Conservation (phyloP, 2,329 filamentous ascomycete genomes). For the Fusarium multiceps region DNA sequence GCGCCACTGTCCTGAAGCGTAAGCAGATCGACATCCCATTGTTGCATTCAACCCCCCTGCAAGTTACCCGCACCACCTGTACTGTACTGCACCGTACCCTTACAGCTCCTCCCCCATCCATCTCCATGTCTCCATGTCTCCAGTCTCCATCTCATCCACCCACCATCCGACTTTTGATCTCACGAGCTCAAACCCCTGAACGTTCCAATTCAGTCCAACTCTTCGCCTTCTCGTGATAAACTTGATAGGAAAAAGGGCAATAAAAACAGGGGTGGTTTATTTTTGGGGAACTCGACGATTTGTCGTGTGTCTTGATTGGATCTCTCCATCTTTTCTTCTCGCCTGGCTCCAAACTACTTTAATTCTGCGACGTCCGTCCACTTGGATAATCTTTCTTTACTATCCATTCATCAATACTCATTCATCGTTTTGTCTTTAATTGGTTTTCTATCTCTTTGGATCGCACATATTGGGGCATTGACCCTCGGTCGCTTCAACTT, state of each 20-base stretch:
- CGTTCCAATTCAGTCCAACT: neutral
- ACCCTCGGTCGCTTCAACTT: neutral
- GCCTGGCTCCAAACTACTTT: conserved; percentile 26
- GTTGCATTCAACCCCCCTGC: conserved; percentile 25
- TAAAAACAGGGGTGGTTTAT: conserved; percentile 33
- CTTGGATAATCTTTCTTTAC: neutral
- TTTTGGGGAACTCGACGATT: conserved; percentile 32
- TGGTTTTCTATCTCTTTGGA: neutral
- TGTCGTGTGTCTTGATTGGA: conserved; percentile 21
- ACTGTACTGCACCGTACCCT: neutral
- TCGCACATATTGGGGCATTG: conserved; percentile 12
- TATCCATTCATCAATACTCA: neutral
- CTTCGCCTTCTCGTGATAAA: conserved; percentile 28
- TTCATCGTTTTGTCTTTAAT: conserved; percentile 6
- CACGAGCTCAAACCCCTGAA: conserved; percentile 13
- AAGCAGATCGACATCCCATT: conserved; percentile 27
- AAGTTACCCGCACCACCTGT: conserved; percentile 28
- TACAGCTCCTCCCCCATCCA: conserved; percentile 3
- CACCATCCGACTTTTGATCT: conserved; percentile 7
- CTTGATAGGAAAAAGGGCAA: neutral
- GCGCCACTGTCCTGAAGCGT: conserved; percentile 20
- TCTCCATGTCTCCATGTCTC: neutral
- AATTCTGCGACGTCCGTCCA: conserved; percentile 23
- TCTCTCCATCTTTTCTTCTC: conserved; percentile 25
- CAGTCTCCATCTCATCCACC: conserved; percentile 7